These are phyloP conservation scores for Polytrichum commune DNA, from an alignment of 225 moss, liverwort and hornwort species.

Conservation along the genomic window DNA sequence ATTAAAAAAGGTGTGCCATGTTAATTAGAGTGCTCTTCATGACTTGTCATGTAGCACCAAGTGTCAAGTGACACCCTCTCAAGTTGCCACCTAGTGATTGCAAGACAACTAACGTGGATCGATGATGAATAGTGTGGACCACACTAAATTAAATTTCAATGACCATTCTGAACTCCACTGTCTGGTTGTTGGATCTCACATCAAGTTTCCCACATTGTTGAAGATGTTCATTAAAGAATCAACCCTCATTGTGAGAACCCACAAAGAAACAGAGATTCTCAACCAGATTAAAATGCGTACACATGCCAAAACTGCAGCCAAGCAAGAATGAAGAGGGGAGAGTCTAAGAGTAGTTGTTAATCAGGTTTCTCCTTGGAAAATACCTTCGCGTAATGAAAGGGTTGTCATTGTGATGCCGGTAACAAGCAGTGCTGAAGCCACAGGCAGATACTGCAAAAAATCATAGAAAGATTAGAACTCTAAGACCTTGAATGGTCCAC, in stretches of 20 bases:
- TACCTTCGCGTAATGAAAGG: constrained; percentile 73
- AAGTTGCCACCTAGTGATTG: too few species aligned
- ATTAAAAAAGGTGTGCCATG: too few species aligned
- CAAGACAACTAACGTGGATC: too few species aligned
- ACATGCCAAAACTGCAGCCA: neutral
- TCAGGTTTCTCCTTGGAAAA: neutral
- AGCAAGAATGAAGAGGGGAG: neutral
- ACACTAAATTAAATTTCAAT: too few species aligned
- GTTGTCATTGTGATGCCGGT: constrained; percentile 60
- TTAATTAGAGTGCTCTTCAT: too few species aligned
- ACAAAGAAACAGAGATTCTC: neutral
- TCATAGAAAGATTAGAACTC: neutral
- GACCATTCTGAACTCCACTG: too few species aligned
- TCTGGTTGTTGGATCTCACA: too few species aligned
- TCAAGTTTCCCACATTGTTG: too few species aligned
- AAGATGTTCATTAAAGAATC: too few species aligned
- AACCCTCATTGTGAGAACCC: neutral
- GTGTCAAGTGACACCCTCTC: too few species aligned
- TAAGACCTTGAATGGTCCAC: neutral
- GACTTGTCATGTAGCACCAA: too few species aligned
- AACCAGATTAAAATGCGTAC: neutral
- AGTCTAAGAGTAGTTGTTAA: neutral
- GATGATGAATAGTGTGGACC: too few species aligned
- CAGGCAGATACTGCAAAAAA: constrained; percentile 61
- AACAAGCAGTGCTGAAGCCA: constrained; percentile 63